Percentiles rank a stretch among this genome's conserved stretches.
These are phyloP conservation scores for Trichosporon asahii DNA, from an alignment of 1,284 basidiomycete genomes.

Conservation along the genomic window DNA sequence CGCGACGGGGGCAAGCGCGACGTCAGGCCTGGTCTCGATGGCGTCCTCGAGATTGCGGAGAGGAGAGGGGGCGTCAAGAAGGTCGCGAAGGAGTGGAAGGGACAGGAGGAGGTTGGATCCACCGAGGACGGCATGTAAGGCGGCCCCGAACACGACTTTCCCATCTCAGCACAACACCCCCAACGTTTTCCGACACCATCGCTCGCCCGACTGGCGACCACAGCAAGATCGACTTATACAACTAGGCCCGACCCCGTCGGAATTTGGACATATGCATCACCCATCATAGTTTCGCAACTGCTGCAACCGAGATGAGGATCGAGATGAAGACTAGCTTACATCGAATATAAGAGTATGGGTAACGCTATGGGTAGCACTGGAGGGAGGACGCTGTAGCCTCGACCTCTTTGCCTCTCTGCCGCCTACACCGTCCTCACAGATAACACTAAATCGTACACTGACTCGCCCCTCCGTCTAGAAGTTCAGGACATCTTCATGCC, in stretches of 20 bases:
- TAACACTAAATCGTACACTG: background rate
- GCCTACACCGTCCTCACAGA: background rate
- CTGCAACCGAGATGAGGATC: background rate
- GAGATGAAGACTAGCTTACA: background rate
- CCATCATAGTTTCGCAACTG: constrained; percentile 3
- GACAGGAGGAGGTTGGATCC: constrained; percentile 23
- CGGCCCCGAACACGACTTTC: background rate
- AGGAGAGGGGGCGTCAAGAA: constrained; percentile 33
- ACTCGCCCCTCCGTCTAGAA: constrained; percentile 31
- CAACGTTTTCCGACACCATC: background rate
- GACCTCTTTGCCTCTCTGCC: no score
- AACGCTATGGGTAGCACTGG: background rate
- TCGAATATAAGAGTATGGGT: background rate
- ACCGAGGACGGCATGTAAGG: constrained; percentile 23
- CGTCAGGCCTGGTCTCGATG: constrained; percentile 36
- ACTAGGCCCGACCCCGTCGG: background rate
- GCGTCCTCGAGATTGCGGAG: constrained; percentile 38
- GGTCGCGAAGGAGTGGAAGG: constrained; percentile 33
- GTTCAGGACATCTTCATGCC: constrained; percentile 36
- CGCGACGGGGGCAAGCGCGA: constrained; percentile 21
- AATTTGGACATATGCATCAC: constrained; percentile 10
- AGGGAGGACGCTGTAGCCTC: no score
- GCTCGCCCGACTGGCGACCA: background rate
- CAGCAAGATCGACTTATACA: background rate
- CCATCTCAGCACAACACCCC: background rate